Evolutionary conservation across 768 basidiomycete species (phyloP).

Genomic region (Tremella mesenterica): DNA sequence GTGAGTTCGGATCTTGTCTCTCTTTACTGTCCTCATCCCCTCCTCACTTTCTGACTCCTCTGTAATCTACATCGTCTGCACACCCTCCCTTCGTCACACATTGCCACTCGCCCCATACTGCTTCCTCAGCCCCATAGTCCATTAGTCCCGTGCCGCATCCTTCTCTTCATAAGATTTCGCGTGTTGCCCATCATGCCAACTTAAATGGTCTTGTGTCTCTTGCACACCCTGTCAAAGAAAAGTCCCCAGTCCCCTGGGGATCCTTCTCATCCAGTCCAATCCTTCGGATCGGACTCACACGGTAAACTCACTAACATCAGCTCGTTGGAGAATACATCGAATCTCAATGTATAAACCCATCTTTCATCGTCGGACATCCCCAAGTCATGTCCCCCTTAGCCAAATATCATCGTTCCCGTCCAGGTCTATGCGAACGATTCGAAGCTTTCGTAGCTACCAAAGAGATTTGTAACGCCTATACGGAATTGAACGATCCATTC

Average conservation of each 20-base stretch:
- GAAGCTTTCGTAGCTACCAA: conserved; percentile 97
- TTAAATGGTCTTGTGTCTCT: too few species aligned
- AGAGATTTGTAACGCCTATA: conserved; percentile 98
- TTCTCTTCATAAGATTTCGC: too few species aligned
- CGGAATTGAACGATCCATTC: conserved; percentile 91
- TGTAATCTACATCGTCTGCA: too few species aligned
- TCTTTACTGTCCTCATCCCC: conserved; percentile 1
- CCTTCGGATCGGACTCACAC: too few species aligned
- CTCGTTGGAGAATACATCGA: conserved; percentile 98
- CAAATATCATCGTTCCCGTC: conserved; percentile 95
- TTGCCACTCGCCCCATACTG: not conserved
- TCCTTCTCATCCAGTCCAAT: too few species aligned
- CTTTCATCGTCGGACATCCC: conserved; percentile 98
- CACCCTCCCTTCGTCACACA: not conserved
- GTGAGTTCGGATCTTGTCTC: conserved; percentile 43
- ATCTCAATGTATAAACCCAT: conserved; percentile 86
- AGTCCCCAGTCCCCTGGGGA: too few species aligned
- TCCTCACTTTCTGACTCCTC: too few species aligned
- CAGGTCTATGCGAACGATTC: conserved; percentile 96
- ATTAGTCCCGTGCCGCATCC: too few species aligned
- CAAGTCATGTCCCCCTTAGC: conserved; percentile 99
- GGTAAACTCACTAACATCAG: conserved; percentile 46
- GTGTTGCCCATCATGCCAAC: too few species aligned
- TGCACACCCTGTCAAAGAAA: too few species aligned
- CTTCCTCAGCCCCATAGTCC: too few species aligned